phyloP scores from a whole-genome alignment of 2,329 filamentous ascomycete species.

The Claviceps fusiformis region DNA sequence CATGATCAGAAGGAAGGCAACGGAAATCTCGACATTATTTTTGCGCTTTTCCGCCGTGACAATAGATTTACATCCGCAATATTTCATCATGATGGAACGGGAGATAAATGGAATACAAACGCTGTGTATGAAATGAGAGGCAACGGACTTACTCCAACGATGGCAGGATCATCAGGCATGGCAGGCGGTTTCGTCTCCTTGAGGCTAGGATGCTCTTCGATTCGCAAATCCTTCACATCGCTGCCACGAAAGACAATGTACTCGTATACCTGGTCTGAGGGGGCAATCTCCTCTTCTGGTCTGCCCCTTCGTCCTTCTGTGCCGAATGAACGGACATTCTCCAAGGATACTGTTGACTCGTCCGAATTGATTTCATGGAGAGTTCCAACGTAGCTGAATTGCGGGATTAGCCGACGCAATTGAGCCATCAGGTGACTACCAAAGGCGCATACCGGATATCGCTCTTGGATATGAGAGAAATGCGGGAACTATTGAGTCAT shows the following conservation, averaged over 20 bases:
- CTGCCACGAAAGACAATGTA: constrained; percentile 98
- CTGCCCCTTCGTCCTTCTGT: constrained; percentile 79
- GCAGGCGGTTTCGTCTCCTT: constrained; percentile 63
- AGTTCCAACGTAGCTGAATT: constrained; percentile 74
- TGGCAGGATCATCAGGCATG: constrained; percentile 88
- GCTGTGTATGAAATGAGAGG: not conserved
- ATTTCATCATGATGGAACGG: constrained; percentile 62
- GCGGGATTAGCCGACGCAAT: constrained; percentile 19
- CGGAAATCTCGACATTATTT: constrained; percentile 94
- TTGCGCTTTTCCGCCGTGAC: constrained; percentile 82
- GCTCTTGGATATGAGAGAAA: constrained; percentile 93
- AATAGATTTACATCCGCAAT: constrained; percentile 92
- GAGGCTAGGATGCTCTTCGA: constrained; percentile 67
- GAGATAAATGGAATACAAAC: constrained; percentile 5
- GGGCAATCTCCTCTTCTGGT: constrained; percentile 67
- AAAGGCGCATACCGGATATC: constrained; percentile 67
- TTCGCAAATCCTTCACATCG: constrained; percentile 94
- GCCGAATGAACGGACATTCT: constrained; percentile 89
- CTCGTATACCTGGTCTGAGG: constrained; percentile 84
- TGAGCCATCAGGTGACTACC: constrained; percentile 5
- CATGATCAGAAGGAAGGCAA: constrained; percentile 98
- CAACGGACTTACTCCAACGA: constrained; percentile 72
- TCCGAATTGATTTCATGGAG: constrained; percentile 98
- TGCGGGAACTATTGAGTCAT: constrained; percentile 55
- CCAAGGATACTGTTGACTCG: constrained; percentile 88